These are phyloP conservation scores for Tuber melanosporum DNA, from an alignment of 495 filamentous ascomycete species.

Conservation along the genomic window DNA sequence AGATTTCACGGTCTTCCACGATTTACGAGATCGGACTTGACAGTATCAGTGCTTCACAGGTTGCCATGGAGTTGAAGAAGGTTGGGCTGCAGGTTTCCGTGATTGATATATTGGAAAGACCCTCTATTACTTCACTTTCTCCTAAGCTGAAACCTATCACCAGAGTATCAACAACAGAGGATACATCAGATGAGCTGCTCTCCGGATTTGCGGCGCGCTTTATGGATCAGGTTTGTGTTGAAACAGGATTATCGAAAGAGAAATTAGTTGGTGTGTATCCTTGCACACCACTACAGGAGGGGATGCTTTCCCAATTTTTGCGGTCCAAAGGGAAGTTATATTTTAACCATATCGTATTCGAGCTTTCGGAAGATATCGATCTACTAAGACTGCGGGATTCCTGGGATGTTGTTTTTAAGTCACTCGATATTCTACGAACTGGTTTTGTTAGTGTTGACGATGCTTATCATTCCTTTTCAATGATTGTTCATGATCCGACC, in stretches of 20 bases:
- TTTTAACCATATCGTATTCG: slow-evolving; percentile 55
- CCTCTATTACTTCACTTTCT: background rate
- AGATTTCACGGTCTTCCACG: slow-evolving; percentile 55
- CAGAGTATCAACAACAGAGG: background rate
- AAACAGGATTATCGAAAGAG: slow-evolving; percentile 20
- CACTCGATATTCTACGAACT: slow-evolving; percentile 66
- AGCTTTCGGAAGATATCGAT: slow-evolving; percentile 45
- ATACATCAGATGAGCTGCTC: slow-evolving; percentile 7
- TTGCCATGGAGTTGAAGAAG: slow-evolving; percentile 59
- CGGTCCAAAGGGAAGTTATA: slow-evolving; percentile 54
- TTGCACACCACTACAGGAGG: slow-evolving; percentile 59
- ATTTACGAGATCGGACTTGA: slow-evolving; percentile 84
- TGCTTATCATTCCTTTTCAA: slow-evolving; percentile 55
- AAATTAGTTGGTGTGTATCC: slow-evolving; percentile 48
- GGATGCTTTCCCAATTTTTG: slow-evolving; percentile 58
- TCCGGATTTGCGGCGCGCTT: slow-evolving; percentile 16
- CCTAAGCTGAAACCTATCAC: background rate
- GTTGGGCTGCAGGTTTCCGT: slow-evolving; percentile 53
- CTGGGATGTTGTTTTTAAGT: slow-evolving; percentile 51
- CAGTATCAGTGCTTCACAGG: slow-evolving; percentile 77
- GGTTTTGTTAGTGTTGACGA: slow-evolving; percentile 59
- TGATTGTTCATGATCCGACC: slow-evolving; percentile 52
- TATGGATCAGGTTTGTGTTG: slow-evolving; percentile 11
- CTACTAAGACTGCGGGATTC: slow-evolving; percentile 47
- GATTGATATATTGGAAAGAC: slow-evolving; percentile 59